These are phyloP conservation scores for Reticulascus tulasneorum DNA, from an alignment of 2,329 filamentous ascomycete species.

Conservation along the genomic window DNA sequence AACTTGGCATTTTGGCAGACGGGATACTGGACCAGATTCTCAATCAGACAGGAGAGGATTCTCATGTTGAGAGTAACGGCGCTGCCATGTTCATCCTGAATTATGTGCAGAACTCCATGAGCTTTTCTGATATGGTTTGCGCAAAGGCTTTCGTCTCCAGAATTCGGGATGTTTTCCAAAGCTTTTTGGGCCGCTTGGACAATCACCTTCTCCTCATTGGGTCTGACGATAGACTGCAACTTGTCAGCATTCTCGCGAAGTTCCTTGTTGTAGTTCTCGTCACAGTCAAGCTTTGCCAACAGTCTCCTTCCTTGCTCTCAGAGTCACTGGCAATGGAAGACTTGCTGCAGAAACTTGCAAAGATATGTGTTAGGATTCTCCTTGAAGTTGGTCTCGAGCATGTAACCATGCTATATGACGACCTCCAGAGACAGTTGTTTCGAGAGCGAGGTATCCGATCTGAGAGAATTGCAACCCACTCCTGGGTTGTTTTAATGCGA, in stretches of 20 bases:
- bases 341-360: slow-evolving; percentile 39
- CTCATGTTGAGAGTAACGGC: slow-evolving; percentile 12
- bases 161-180: slow-evolving; percentile 35
- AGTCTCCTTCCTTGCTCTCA: slow-evolving; percentile 23
- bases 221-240: slow-evolving; percentile 20
- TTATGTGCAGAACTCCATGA: slow-evolving; percentile 42
- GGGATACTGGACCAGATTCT: slow-evolving; percentile 47
- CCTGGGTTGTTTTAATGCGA: slow-evolving; percentile 58
- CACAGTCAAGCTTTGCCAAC: slow-evolving; percentile 34
- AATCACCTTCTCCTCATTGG: slow-evolving; percentile 10
- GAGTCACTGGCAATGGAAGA: slow-evolving; percentile 45
- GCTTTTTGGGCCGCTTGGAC: slow-evolving; percentile 30
- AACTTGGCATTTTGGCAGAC: slow-evolving; percentile 59
- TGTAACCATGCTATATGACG: slow-evolving; percentile 42
- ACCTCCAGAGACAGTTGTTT: slow-evolving; percentile 38
- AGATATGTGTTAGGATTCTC: slow-evolving; percentile 34
- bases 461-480: slow-evolving; percentile 40
- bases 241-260: slow-evolving; percentile 32
- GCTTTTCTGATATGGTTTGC: slow-evolving; percentile 28
- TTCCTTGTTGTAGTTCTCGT: slow-evolving; percentile 33
- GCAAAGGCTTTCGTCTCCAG: slow-evolving; percentile 40
- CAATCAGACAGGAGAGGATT: slow-evolving; percentile 1
- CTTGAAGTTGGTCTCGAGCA: slow-evolving; percentile 36
- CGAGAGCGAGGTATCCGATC: slow-evolving; percentile 50
- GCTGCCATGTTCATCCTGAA: slow-evolving; percentile 39